A percentile compares a stretch with the other conserved stretches of the same genome.
Evolutionary conservation across 768 basidiomycete species (phyloP).

Genomic region (Mrakia gelida): DNA sequence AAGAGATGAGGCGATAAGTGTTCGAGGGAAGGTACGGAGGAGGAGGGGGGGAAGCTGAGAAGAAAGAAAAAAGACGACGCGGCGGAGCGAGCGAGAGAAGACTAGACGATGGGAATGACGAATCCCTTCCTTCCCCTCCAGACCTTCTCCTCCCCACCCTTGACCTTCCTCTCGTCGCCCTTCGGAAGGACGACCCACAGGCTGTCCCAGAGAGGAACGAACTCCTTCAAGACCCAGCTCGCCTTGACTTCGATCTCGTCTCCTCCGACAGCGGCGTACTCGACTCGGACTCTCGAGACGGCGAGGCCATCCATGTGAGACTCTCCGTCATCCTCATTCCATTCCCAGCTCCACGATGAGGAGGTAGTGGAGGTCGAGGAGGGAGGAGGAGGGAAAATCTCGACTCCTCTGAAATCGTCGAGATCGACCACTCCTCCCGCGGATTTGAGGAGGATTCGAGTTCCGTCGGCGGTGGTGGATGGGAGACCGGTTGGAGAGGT

Average conservation of each 20-base stretch:
- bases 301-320: background rate
- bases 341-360: conserved; percentile 33
- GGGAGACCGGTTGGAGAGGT: conserved; percentile 38
- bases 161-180: conserved; percentile 38
- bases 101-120: background rate
- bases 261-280: conserved; percentile 32
- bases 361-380: background rate
- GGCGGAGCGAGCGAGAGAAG: background rate
- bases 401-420: conserved; percentile 44
- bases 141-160: conserved; percentile 27
- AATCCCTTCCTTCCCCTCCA: conserved; percentile 11
- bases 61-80: background rate
- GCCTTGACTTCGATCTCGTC: conserved; percentile 36
- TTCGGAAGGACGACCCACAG: conserved; percentile 39
- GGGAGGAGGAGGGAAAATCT: conserved; percentile 40
- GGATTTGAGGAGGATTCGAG: conserved; percentile 36
- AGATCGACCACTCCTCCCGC: conserved; percentile 42
- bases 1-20: too few species aligned
- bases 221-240: conserved; percentile 36
- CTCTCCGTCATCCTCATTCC: conserved; percentile 45
- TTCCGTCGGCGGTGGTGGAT: conserved; percentile 40
- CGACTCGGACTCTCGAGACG: conserved; percentile 26
- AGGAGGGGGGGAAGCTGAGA: conserved; percentile 19
- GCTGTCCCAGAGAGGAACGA: conserved; percentile 40
- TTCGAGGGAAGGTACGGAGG: background rate